These are phyloP conservation scores for Mycena vulgaris DNA, from an alignment of 768 basidiomycete genomes.

Conservation along the genomic window DNA sequence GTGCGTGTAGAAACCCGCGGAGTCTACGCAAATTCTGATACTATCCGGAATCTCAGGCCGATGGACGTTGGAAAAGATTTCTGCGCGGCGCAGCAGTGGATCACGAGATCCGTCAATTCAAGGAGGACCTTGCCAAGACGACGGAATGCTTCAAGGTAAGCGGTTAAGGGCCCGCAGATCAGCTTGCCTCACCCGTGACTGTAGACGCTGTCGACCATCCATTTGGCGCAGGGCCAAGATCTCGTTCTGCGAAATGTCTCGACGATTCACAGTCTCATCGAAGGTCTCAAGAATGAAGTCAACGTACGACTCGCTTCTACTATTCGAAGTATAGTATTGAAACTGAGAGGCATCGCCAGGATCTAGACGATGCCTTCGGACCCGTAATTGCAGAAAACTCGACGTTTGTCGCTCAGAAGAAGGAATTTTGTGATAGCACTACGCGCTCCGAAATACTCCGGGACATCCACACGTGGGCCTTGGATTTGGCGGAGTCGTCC, in stretches of 20 bases:
- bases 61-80: neutral
- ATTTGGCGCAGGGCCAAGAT: slow-evolving; percentile 3
- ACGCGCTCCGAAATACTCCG: neutral
- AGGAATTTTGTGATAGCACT: neutral
- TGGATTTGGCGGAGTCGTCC: neutral
- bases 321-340: neutral
- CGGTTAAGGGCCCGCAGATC: neutral
- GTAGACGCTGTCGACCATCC: neutral
- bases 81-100: neutral
- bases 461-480: neutral
- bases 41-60: neutral
- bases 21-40: neutral
- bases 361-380: neutral
- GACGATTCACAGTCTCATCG: neutral
- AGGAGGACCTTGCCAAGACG: neutral
- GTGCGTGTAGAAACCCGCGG: neutral
- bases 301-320: neutral
- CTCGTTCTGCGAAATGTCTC: neutral
- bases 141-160: neutral
- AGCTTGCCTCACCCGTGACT: neutral
- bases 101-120: neutral
- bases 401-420: neutral
- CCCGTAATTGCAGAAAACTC: slow-evolving; percentile 2
- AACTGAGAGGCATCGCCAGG: neutral
- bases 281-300: neutral